Percentiles rank a stretch among this genome's conserved stretches.
Conservation (phyloP, 208 protist genomes). For the Crithidia sp. region DNA sequence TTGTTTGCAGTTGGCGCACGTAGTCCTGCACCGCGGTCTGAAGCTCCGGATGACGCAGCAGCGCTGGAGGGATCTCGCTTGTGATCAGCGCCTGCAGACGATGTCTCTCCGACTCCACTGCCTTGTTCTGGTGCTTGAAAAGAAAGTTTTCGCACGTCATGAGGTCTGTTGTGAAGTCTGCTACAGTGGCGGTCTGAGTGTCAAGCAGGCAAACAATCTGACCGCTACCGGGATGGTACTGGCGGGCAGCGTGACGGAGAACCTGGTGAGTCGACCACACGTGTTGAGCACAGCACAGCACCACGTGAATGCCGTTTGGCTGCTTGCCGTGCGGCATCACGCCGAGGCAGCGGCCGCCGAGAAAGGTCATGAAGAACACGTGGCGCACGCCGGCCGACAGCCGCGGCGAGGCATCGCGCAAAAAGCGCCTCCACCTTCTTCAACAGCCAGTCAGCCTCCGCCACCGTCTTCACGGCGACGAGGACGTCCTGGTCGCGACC, state of each 20-base stretch:
- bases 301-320: not conserved
- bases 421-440: too few species aligned
- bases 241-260: not conserved
- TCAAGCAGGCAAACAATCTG: not conserved
- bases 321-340: not conserved
- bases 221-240: not conserved
- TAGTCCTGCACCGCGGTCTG: not conserved
- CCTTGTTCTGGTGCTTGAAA: not conserved
- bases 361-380: not conserved
- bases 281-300: not conserved
- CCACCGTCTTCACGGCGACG: too few species aligned
- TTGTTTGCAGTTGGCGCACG: not conserved
- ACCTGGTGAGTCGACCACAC: not conserved
- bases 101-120: not conserved
- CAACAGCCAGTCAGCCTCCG: too few species aligned
- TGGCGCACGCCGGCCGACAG: not conserved
- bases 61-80: not conserved
- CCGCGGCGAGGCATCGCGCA: too few species aligned
- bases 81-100: not conserved
- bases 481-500: too few species aligned
- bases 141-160: not conserved
- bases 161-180: not conserved
- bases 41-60: not conserved
- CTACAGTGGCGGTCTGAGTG: not conserved
- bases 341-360: not conserved